Evolutionary conservation across 495 filamentous ascomycete species (phyloP), one percentile per base, ranked within the genome.

Genomic region (Penicillium chermesinum): DNA sequence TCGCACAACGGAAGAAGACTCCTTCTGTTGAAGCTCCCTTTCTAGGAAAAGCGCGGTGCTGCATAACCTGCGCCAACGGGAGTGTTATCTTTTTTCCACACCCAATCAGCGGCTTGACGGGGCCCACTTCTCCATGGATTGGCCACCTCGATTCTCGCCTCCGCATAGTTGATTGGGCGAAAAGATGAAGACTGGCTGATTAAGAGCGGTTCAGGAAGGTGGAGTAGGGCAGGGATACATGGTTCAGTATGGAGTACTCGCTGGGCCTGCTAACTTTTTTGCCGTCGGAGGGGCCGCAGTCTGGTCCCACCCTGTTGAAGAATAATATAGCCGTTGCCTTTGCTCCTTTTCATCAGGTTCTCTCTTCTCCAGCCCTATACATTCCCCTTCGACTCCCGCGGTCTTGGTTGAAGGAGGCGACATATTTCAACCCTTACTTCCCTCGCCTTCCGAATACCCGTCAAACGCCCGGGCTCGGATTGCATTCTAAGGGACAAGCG

Each of bases 1-100:
- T n/a, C 10, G 20, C 20, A 21, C 15, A 30, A 41, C 2, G 42
- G n/a, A 17, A 35, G 32, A 55, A 62, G 55, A 53, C 46, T 44
- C 48, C 49, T 54, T 69, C 66, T 69, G 64, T 42, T 69, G 46
- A 61, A 69, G 60, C 64, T 69, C 66, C 66, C 66, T 50, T 54
- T 65, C 61, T 62, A 25, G 64, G 66, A 52, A 52, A 59, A 56
- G 62, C 44, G 49, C 38, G 16, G 37, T 50, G 43, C 46, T 39
- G 19, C 25, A 49, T 38, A 16, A 46, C 47, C 50, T 42, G 35
- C 46, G 43, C 53, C 50, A 32, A 41, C 50, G 51, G 41, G 41
- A 41, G 17, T 38, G 14, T 58, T 35, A 50, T 49, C 52, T 44
- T 41, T n/a, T 37, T 25, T 8, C 2, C 14, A 13, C 21, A 34